A percentile compares a stretch with the other conserved stretches of the same genome.
Evolutionary conservation across 2,329 filamentous ascomycete genomes (phyloP).

Genomic region (Trichoderma semiorbis): DNA sequence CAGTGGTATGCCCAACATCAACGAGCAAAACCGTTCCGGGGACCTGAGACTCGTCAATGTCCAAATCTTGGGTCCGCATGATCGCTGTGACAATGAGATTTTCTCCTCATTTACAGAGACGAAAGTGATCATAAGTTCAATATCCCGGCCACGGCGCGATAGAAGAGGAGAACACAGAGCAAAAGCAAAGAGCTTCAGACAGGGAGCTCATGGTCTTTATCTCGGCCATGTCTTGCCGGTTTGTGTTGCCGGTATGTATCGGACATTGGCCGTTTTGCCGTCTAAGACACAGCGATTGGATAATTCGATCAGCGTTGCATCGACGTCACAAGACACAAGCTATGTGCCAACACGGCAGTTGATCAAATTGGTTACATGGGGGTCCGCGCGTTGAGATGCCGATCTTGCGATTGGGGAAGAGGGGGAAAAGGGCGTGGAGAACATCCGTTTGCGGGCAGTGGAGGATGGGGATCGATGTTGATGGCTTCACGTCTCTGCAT

Average conservation of each 20-base stretch:
- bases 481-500: not conserved
- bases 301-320: slow-evolving; percentile 11
- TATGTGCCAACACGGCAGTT: not conserved
- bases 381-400: not conserved
- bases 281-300: not conserved
- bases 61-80: not conserved
- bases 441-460: not conserved
- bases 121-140: not conserved
- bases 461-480: not conserved
- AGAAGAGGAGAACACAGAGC: not conserved
- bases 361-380: not conserved
- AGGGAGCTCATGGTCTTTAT: not conserved
- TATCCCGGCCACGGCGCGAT: not conserved
- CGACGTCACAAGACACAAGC: slow-evolving; percentile 5
- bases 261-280: not conserved
- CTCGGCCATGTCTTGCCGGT: not conserved
- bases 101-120: not conserved
- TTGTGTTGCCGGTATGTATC: not conserved
- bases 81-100: not conserved
- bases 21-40: slow-evolving; percentile 42
- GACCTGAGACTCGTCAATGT: slow-evolving; percentile 23
- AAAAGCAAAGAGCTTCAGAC: not conserved
- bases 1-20: slow-evolving; percentile 35
- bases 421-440: not conserved
- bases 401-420: not conserved